These are phyloP conservation scores for Glycine soja DNA, from an alignment of 306 rosid genomes.

Conservation along the genomic window DNA sequence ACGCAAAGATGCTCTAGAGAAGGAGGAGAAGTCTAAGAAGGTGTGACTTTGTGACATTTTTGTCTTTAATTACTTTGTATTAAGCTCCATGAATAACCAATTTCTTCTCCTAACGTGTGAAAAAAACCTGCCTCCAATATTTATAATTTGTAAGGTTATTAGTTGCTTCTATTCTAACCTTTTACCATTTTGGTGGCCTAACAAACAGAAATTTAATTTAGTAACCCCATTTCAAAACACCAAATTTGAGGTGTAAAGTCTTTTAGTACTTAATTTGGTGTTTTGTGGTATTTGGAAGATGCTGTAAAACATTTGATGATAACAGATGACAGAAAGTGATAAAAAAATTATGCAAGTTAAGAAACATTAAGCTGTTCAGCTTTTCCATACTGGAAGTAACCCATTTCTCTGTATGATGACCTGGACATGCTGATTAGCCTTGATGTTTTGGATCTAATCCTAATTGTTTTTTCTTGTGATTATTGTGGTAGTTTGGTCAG, in stretches of 20 bases:
- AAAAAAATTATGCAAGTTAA: background rate
- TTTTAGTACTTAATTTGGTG: background rate
- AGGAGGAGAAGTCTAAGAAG: conserved; percentile 86
- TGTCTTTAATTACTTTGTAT: background rate
- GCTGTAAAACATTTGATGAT: background rate
- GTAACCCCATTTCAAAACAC: background rate
- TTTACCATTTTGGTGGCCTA: background rate
- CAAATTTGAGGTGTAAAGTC: background rate
- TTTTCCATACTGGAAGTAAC: background rate
- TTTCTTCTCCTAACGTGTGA: conserved; percentile 3
- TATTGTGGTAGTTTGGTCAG: background rate
- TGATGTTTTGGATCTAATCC: background rate
- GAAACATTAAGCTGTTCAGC: background rate
- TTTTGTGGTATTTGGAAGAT: background rate
- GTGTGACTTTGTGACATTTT: conserved; percentile 44
- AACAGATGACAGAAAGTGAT: background rate
- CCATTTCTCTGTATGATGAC: background rate
- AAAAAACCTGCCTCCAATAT: background rate
- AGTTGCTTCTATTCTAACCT: background rate
- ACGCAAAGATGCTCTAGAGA: conserved; percentile 82
- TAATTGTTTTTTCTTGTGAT: background rate
- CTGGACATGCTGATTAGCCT: background rate
- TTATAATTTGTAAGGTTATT: background rate
- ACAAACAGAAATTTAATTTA: background rate
- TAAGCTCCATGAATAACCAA: background rate